These are phyloP conservation scores for Luffa acutangula DNA, from an alignment of 306 rosid species.

Conservation along the genomic window DNA sequence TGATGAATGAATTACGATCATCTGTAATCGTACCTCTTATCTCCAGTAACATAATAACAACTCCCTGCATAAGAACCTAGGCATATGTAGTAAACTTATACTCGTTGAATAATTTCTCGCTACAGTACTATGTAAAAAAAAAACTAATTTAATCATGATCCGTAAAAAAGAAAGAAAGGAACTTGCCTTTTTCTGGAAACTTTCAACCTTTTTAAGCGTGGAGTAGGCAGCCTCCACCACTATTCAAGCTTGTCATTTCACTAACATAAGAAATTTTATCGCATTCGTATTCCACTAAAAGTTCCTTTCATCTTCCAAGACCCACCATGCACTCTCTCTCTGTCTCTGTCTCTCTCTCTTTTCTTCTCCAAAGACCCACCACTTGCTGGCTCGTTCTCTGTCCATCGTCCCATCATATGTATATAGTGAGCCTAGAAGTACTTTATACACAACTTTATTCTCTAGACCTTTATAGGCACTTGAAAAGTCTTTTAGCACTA, in stretches of 20 bases:
- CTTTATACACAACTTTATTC: background rate
- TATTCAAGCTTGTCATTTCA: constrained; percentile 8
- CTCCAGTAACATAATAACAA: background rate
- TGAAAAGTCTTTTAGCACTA: constrained; percentile 2
- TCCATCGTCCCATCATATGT: background rate
- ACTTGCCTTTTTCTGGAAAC: background rate
- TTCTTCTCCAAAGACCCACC: background rate
- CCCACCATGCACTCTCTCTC: constrained; percentile 22
- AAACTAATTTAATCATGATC: background rate
- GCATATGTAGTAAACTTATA: background rate
- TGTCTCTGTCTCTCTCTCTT: constrained; percentile 7
- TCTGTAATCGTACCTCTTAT: background rate
- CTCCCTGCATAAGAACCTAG: background rate
- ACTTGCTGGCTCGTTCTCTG: background rate
- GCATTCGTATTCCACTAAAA: constrained; percentile 17
- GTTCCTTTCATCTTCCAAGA: constrained; percentile 6
- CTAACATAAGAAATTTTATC: background rate
- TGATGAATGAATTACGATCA: background rate
- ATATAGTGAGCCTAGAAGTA: constrained; percentile 5
- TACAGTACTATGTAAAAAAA: background rate
- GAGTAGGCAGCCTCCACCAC: background rate
- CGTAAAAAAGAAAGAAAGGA: background rate
- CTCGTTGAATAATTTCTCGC: background rate
- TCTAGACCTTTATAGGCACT: background rate
- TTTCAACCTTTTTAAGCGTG: constrained; percentile 12